phyloP scores from a whole-genome alignment of 2,329 filamentous ascomycete species.

The Leptographium galeiforme region DNA sequence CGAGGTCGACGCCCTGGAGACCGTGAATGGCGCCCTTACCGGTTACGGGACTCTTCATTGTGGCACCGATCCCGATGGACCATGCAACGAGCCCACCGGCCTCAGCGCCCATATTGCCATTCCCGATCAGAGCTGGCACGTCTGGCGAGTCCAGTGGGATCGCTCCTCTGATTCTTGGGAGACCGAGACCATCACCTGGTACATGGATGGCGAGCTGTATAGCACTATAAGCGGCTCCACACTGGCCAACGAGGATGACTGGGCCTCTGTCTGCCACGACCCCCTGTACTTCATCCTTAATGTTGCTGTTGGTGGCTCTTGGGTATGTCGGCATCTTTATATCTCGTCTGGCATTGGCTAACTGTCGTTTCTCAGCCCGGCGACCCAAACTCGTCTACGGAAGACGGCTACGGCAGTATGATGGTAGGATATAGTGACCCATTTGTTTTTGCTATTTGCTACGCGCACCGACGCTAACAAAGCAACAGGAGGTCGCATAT shows the following conservation, averaged over 20 bases:
- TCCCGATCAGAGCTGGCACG: constrained; percentile 28
- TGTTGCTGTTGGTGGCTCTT: constrained; percentile 36
- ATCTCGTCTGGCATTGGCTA: too few species aligned
- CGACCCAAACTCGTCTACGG: constrained; percentile 21
- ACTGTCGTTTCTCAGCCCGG: constrained; percentile 18
- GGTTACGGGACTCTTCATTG: constrained; percentile 40
- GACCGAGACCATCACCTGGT: constrained; percentile 34
- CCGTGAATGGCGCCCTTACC: constrained; percentile 32
- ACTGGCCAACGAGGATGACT: constrained; percentile 27
- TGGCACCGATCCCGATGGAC: constrained; percentile 21
- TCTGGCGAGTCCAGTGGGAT: constrained; percentile 34
- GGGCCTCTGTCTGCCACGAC: constrained; percentile 31
- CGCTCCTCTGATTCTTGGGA: constrained; percentile 28
- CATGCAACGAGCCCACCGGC: constrained; percentile 38
- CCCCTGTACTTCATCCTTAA: constrained; percentile 37
- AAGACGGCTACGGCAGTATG: constrained; percentile 14
- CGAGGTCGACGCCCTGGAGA: constrained; percentile 46
- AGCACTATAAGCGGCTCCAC: constrained; percentile 27
- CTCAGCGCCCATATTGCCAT: constrained; percentile 21
- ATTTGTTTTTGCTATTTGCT: too few species aligned
- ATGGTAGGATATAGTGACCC: constrained; percentile 5
- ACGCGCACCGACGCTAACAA: background rate
- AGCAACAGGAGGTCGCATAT: constrained; percentile 14
- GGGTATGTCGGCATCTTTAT: constrained; percentile 21
- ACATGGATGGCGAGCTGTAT: constrained; percentile 27